Conservation (phyloP, 169 alveolate species). For the Neospora caninum region DNA sequence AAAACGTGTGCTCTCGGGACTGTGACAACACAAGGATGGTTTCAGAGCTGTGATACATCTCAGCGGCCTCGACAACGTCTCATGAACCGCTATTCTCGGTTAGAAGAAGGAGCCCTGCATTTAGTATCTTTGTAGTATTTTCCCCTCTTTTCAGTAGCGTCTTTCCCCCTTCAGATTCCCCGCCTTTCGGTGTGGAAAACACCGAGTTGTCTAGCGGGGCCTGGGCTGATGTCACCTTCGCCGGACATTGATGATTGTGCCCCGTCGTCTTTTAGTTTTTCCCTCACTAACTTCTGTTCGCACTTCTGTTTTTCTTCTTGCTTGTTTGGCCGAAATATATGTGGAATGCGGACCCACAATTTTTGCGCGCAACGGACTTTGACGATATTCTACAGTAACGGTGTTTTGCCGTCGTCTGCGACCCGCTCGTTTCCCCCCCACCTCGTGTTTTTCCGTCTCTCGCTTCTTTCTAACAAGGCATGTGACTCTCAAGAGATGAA, state of each 20-base stretch:
- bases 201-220: neutral
- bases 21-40: neutral
- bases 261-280: too few species aligned
- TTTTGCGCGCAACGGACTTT: too few species aligned
- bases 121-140: neutral
- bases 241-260: neutral
- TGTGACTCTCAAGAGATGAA: too few species aligned
- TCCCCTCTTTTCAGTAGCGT: neutral
- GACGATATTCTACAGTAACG: too few species aligned
- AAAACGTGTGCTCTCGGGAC: neutral
- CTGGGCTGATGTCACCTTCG: slow-evolving; percentile 1
- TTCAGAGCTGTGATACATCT: neutral
- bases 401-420: neutral
- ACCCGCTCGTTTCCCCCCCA: neutral
- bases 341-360: too few species aligned
- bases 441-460: neutral
- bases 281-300: too few species aligned
- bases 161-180: neutral
- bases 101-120: neutral
- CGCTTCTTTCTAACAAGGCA: neutral
- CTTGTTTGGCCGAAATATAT: too few species aligned
- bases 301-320: too few species aligned
- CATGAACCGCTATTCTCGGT: neutral
- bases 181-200: neutral
- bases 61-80: neutral